Evolutionary conservation across 1,139 yeast genomes (phyloP), one percentile per base, ranked within the genome.

Genomic region (Candida freyschussii): DNA sequence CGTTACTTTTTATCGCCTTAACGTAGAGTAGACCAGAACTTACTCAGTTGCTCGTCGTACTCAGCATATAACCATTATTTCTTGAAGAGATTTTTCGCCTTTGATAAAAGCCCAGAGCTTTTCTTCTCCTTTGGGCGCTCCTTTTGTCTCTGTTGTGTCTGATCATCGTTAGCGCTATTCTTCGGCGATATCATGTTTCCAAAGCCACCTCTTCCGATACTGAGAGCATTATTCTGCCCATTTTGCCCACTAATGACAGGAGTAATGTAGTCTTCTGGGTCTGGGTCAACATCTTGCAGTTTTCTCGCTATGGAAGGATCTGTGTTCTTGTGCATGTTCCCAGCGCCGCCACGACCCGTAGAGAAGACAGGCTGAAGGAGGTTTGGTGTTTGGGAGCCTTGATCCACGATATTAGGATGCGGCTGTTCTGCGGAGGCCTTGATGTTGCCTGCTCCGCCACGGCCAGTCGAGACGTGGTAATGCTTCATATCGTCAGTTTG

Each of bases 401-500:
- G 77, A 5, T 76, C 73, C 2, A 68, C 72, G 24, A 73, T 55
- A 34, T 65, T 69, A 3, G 81, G 81, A 9, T 75, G 67, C 7
- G 78, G 75, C 23, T 63, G 55, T 26, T 63, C 55, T 26, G 50
- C 52, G 8, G 75, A 61, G 2, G 64, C 46, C 44, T 70, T 65
- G 37, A 82, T 75, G 53, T 82, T 82, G 7, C 91, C 91, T 1
- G 84, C 83, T 5, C 93, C 91, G 9, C 93, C 93, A 43, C 93
- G 67, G 9, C 91, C 91, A 0, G 55, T 48, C 8, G 53, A 28
- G 16, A 33, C 42, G 27, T 33, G 44, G 37, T 47, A 47, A 29
- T 41, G 47, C 21, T 40, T 44, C 27, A 36, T 36, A 5, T 21
- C 32, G 14, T 36, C 34, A 40, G 33, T 33, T 13, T 23, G 19